These are phyloP conservation scores for Globisporangium heterothallicum DNA, from an alignment of 352 stramenopile genomes.

Conservation along the genomic window DNA sequence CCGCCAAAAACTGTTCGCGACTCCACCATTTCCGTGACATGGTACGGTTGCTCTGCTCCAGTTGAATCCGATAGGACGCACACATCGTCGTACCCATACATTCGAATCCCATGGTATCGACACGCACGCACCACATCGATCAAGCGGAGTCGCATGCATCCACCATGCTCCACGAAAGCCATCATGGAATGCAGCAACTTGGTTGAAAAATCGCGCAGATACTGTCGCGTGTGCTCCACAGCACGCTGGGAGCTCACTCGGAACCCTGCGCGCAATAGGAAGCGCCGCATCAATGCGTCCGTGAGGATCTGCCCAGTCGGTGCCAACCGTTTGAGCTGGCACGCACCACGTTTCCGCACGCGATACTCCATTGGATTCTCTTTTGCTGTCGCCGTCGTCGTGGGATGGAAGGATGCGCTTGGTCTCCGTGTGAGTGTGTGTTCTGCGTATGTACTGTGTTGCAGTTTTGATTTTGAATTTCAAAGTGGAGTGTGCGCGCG, in stretches of 20 bases:
- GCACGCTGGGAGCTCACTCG: slow-evolving; percentile 35
- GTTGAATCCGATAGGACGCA: slow-evolving; percentile 29
- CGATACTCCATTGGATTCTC: slow-evolving; percentile 48
- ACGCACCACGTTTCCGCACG: slow-evolving; percentile 49
- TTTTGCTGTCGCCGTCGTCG: not conserved
- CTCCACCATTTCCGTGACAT: slow-evolving; percentile 77
- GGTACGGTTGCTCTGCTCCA: slow-evolving; percentile 22
- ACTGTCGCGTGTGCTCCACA: slow-evolving; percentile 31
- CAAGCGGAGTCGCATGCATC: slow-evolving; percentile 37
- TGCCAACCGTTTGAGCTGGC: not conserved
- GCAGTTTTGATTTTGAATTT: slow-evolving; percentile 16
- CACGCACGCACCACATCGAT: slow-evolving; percentile 67
- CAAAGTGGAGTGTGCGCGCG: slow-evolving; percentile 7
- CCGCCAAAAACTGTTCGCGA: slow-evolving; percentile 18
- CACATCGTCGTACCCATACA: slow-evolving; percentile 83
- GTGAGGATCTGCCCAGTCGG: slow-evolving; percentile 30
- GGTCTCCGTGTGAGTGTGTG: not conserved
- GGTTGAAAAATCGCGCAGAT: slow-evolving; percentile 46
- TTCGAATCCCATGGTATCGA: slow-evolving; percentile 49
- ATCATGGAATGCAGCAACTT: slow-evolving; percentile 50
- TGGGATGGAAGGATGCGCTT: not conserved
- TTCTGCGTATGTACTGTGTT: not conserved
- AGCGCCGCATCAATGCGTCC: slow-evolving; percentile 50
- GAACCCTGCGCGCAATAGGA: slow-evolving; percentile 69
- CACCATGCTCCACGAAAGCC: slow-evolving; percentile 40